These are phyloP conservation scores for Argentina anserina DNA, from an alignment of 306 rosid species.

Conservation along the genomic window DNA sequence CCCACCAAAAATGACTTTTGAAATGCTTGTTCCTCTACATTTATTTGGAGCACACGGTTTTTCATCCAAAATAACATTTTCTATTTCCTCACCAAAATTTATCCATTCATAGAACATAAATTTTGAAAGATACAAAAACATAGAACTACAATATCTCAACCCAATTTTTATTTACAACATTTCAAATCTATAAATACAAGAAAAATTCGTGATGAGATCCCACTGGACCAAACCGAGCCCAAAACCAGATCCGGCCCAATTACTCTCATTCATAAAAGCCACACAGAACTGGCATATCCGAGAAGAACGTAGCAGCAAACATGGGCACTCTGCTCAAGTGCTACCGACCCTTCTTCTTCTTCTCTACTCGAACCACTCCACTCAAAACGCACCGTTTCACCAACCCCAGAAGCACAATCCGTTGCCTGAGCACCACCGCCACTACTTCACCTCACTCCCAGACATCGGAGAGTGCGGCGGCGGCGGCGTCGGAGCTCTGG, in stretches of 20 bases:
- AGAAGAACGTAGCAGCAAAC: not conserved
- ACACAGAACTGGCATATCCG: not conserved
- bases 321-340: constrained; percentile 71
- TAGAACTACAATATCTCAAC: not conserved
- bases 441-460: constrained; percentile 32
- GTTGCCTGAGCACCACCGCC: constrained; percentile 25
- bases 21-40: no score
- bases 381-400: constrained; percentile 20
- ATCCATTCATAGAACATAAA: no score
- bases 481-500: constrained; percentile 55
- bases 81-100: no score
- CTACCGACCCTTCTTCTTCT: constrained; percentile 47
- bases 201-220: not conserved
- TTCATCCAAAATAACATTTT: no score
- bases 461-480: constrained; percentile 23
- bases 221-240: not conserved
- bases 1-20: no score
- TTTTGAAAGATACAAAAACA: no score
- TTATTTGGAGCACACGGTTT: no score
- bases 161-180: not conserved
- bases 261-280: not conserved
- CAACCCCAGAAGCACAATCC: constrained; percentile 15
- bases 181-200: no score
- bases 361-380: constrained; percentile 20
- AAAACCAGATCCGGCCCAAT: not conserved